Percentiles rank a stretch among this genome's conserved stretches.
Conservation (phyloP, 75 land plant species). For the Picea sitchensis region DNA sequence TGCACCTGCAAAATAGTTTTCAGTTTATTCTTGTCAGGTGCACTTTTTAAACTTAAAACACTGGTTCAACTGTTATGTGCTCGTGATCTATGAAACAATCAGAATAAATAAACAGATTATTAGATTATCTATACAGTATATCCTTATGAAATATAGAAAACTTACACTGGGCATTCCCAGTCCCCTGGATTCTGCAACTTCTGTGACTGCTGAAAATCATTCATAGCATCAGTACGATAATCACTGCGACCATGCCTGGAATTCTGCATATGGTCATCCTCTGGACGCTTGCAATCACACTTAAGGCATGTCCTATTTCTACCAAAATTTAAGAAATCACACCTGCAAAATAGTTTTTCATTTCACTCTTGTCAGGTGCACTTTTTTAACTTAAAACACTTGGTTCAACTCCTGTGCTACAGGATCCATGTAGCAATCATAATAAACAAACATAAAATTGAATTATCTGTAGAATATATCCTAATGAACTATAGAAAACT, state of each 20-base stretch:
- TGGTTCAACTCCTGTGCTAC: neutral
- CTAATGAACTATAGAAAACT: conserved; percentile 9
- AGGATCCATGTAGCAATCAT: neutral
- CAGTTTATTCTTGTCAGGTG: neutral
- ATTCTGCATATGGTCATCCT: neutral
- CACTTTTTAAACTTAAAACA: neutral
- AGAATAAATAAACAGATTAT: neutral
- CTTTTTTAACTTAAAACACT: neutral
- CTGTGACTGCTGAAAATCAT: neutral
- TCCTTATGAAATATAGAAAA: neutral
- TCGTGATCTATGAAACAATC: neutral
- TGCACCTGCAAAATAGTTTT: conserved; percentile 20
- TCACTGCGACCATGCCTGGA: neutral
- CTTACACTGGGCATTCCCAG: conserved; percentile 46
- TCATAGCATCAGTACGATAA: no score
- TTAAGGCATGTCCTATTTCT: conserved; percentile 31
- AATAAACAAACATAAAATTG: neutral
- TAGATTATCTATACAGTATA: conserved; percentile 2
- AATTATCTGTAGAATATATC: conserved; percentile 3
- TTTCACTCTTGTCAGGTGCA: neutral
- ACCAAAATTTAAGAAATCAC: conserved; percentile 31
- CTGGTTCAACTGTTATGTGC: neutral
- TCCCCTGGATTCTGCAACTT: conserved; percentile 27
- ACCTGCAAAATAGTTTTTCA: conserved; percentile 17
- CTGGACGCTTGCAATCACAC: conserved; percentile 25